Evolutionary conservation across 176 grass and related monocot species (phyloP).

Genomic region (Cenchrus fungigraminus): DNA sequence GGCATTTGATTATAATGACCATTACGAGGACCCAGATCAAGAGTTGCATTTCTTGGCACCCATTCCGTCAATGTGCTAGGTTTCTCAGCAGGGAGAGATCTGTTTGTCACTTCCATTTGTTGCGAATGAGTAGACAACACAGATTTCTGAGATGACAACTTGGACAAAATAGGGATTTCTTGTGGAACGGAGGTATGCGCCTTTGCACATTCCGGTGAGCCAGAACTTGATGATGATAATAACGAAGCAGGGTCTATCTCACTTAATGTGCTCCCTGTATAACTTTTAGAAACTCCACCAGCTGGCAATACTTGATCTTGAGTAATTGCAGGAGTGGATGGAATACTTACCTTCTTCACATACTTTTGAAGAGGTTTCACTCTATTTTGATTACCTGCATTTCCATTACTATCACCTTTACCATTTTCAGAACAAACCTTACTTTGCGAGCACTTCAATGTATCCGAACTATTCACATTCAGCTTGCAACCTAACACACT

Average conservation of each 20-base stretch:
- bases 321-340: slow-evolving; percentile 6
- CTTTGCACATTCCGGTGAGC: background rate
- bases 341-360: slow-evolving; percentile 32
- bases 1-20: slow-evolving; percentile 16
- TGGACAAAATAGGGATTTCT: slow-evolving; percentile 14
- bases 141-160: slow-evolving; percentile 8
- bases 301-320: slow-evolving; percentile 6
- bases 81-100: background rate
- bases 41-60: slow-evolving; percentile 30
- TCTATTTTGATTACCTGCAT: slow-evolving; percentile 33
- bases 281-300: slow-evolving; percentile 23
- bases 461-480: slow-evolving; percentile 19
- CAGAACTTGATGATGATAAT: slow-evolving; percentile 27
- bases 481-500: slow-evolving; percentile 26
- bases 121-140: background rate
- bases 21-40: slow-evolving; percentile 20
- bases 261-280: slow-evolving; percentile 9
- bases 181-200: background rate
- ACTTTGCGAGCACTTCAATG: slow-evolving; percentile 26
- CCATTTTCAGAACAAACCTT: slow-evolving; percentile 14
- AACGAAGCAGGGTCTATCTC: slow-evolving; percentile 16
- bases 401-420: slow-evolving; percentile 41
- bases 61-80: slow-evolving; percentile 7
- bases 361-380: slow-evolving; percentile 44
- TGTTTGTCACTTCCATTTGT: background rate